Conservation (phyloP, 176 grass and related monocot species). For the Aechmea fasciata region DNA sequence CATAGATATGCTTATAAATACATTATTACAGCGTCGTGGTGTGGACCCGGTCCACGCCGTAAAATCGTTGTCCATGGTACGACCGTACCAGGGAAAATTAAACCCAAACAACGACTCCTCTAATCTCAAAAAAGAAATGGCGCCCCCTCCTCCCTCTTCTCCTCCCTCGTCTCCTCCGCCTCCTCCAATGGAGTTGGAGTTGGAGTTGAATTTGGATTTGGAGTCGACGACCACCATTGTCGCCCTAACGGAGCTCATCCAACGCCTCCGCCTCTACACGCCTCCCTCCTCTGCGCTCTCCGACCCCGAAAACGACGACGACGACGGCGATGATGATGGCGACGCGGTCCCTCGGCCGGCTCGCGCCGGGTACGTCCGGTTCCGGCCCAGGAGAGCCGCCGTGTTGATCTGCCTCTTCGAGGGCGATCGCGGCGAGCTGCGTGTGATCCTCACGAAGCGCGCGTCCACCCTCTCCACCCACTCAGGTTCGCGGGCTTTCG, state of each 20-base stretch:
- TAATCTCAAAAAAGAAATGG: too few species aligned
- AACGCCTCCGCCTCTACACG: slow-evolving; percentile 36
- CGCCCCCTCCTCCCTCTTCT: too few species aligned
- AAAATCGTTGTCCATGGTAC: too few species aligned
- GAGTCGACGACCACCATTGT: neutral
- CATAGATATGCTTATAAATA: too few species aligned
- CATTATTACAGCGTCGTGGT: too few species aligned
- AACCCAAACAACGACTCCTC: too few species aligned
- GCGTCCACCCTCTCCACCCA: slow-evolving; percentile 52
- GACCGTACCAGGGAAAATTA: too few species aligned
- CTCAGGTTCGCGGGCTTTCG: slow-evolving; percentile 30
- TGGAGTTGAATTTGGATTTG: neutral
- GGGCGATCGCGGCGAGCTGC: slow-evolving; percentile 37
- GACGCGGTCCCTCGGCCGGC: neutral
- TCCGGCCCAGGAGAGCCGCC: slow-evolving; percentile 42
- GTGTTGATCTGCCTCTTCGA: slow-evolving; percentile 61
- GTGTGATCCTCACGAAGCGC: slow-evolving; percentile 63
- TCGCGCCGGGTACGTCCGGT: neutral
- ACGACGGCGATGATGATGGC: neutral
- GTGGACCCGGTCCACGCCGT: too few species aligned
- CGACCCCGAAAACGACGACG: neutral
- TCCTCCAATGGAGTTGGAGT: too few species aligned
- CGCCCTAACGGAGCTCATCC: slow-evolving; percentile 29
- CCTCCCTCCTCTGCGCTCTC: slow-evolving; percentile 21
- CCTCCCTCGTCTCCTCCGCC: too few species aligned